Conservation (phyloP, 352 stramenopile species). For the Poterioochromonas sp. region DNA sequence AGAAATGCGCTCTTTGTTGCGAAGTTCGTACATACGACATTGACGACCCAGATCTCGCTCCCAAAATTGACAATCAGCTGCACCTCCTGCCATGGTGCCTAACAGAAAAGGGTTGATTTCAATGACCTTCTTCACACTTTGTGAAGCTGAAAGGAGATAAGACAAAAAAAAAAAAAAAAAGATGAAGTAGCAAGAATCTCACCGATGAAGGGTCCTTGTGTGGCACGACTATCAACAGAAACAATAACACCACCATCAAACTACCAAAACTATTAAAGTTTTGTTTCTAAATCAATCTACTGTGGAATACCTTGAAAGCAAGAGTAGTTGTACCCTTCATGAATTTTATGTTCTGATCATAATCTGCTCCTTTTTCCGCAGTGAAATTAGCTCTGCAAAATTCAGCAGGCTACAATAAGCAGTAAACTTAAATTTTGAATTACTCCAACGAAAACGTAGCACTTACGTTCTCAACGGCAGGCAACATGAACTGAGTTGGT, state of each 20-base stretch:
- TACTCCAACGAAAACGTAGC: not conserved
- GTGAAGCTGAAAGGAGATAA: constrained; percentile 59
- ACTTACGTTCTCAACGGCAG: constrained; percentile 18
- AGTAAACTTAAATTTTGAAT: not conserved
- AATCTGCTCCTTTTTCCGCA: constrained; percentile 89
- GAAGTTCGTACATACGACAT: constrained; percentile 92
- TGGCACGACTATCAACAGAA: constrained; percentile 96
- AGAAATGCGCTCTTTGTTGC: constrained; percentile 97
- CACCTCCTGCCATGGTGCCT: constrained; percentile 94
- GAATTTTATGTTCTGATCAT: constrained; percentile 88
- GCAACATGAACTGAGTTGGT: not conserved
- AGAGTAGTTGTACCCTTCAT: constrained; percentile 98
- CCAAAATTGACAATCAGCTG: constrained; percentile 98
- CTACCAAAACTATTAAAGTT: not conserved
- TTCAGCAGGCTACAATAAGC: constrained; percentile 66
- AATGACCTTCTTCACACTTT: constrained; percentile 99
- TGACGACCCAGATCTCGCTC: constrained; percentile 91
- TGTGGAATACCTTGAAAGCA: constrained; percentile 87
- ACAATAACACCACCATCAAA: constrained; percentile 85
- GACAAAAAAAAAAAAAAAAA: not conserved
- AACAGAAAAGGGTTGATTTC: constrained; percentile 99
- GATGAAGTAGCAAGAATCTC: not conserved
- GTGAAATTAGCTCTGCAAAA: constrained; percentile 93
- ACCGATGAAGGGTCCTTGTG: constrained; percentile 94
- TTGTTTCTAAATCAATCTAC: not conserved